Conservation (phyloP, 108 stramenopile genomes). For the Fragilaria crotonensis region DNA sequence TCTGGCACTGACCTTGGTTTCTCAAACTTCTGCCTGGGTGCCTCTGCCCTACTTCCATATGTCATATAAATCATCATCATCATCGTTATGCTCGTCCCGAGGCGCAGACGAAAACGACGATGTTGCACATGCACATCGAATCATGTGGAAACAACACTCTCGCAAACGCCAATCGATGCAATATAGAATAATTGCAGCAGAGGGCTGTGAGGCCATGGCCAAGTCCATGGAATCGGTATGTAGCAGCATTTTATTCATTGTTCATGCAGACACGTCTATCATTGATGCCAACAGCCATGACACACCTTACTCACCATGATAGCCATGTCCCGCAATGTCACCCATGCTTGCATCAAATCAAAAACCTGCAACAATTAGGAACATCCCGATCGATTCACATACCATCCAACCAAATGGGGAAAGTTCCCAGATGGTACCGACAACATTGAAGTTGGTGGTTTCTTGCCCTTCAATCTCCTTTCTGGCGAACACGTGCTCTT, state of each 20-base stretch:
- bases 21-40: too few species aligned
- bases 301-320: too few species aligned
- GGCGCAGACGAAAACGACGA: background rate
- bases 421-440: constrained; percentile 87
- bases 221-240: constrained; percentile 23
- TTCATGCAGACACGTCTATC: constrained; percentile 14
- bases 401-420: constrained; percentile 66
- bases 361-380: too few species aligned
- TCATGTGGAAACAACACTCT: constrained; percentile 35
- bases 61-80: too few species aligned
- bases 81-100: background rate
- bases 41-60: too few species aligned
- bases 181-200: constrained; percentile 51
- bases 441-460: constrained; percentile 73
- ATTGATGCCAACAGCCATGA: constrained; percentile 7
- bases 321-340: too few species aligned
- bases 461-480: constrained; percentile 61
- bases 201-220: constrained; percentile 35
- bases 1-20: too few species aligned
- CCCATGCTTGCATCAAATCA: too few species aligned
- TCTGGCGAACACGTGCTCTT: constrained; percentile 84
- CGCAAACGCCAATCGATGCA: constrained; percentile 30
- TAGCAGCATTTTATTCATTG: background rate
- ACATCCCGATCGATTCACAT: constrained; percentile 69
- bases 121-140: constrained; percentile 15